phyloP scores from a whole-genome alignment of 2,329 filamentous ascomycete species.

The Aspergillus oerlinghausenensis region DNA sequence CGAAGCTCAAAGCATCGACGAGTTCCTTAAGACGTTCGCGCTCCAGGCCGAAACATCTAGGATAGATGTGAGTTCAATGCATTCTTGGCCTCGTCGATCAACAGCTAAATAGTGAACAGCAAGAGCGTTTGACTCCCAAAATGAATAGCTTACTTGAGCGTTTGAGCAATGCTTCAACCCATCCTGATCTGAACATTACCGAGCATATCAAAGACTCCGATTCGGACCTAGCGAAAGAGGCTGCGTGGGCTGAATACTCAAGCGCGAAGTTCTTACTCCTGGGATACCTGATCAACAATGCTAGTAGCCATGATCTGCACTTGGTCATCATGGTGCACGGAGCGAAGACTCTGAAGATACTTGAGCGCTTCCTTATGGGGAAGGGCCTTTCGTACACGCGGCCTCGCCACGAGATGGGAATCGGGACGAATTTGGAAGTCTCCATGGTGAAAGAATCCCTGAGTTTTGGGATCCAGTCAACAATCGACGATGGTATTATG shows the following conservation, averaged over 20 bases:
- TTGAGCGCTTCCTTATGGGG: slow-evolving; percentile 41
- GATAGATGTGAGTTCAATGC: slow-evolving; percentile 22
- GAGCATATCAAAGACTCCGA: slow-evolving; percentile 33
- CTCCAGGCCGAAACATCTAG: slow-evolving; percentile 8
- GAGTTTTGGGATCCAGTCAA: slow-evolving; percentile 34
- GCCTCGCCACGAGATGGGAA: slow-evolving; percentile 28
- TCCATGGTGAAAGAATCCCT: slow-evolving; percentile 32
- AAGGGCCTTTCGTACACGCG: slow-evolving; percentile 35
- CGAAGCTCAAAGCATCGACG: slow-evolving; percentile 25
- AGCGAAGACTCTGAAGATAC: slow-evolving; percentile 32
- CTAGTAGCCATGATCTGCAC: slow-evolving; percentile 32
- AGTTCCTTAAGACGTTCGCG: slow-evolving; percentile 23
- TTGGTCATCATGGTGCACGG: slow-evolving; percentile 36
- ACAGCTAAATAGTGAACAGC: slow-evolving; percentile 20
- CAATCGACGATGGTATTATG: slow-evolving; percentile 24
- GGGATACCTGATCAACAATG: slow-evolving; percentile 38
- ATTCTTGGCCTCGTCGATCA: neutral
- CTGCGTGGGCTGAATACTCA: slow-evolving; percentile 44
- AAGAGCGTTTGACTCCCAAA: slow-evolving; percentile 22
- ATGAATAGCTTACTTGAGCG: slow-evolving; percentile 32
- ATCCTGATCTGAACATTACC: slow-evolving; percentile 42
- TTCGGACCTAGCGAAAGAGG: slow-evolving; percentile 33
- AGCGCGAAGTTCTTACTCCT: slow-evolving; percentile 45
- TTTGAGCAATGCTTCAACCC: slow-evolving; percentile 41
- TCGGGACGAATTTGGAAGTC: slow-evolving; percentile 29